Evolutionary conservation across 2,329 filamentous ascomycete species (phyloP).

Genomic region (Verticillium isaacii): DNA sequence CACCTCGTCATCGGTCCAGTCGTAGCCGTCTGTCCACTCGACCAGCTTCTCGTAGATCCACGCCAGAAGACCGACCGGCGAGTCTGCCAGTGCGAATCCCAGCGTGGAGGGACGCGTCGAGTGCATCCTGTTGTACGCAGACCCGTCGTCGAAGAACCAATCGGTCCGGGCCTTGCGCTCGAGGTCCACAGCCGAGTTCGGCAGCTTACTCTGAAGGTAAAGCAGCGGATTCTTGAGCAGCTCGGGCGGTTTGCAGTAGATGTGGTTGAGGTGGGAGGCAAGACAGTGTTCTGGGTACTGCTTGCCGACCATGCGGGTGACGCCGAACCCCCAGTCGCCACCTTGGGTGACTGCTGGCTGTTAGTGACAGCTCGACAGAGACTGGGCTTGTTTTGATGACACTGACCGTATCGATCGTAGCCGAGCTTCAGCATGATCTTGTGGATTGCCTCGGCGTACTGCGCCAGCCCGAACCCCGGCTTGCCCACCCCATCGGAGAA

Average conservation of each 20-base stretch:
- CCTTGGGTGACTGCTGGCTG: slow-evolving; percentile 46
- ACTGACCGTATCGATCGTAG: slow-evolving; percentile 52
- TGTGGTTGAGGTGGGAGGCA: slow-evolving; percentile 58
- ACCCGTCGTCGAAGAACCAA: slow-evolving; percentile 55
- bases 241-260: slow-evolving; percentile 40
- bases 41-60: slow-evolving; percentile 82
- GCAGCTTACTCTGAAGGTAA: slow-evolving; percentile 50
- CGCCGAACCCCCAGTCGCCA: slow-evolving; percentile 66
- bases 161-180: slow-evolving; percentile 44
- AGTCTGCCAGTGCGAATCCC: slow-evolving; percentile 64
- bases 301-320: slow-evolving; percentile 57
- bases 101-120: slow-evolving; percentile 69
- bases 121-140: slow-evolving; percentile 56
- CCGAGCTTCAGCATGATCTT: slow-evolving; percentile 65
- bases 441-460: slow-evolving; percentile 52
- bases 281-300: slow-evolving; percentile 53
- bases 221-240: slow-evolving; percentile 49
- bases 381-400: slow-evolving; percentile 6
- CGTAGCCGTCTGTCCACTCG: slow-evolving; percentile 69
- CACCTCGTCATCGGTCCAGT: slow-evolving; percentile 73
- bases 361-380: not conserved
- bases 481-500: slow-evolving; percentile 36
- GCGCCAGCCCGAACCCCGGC: slow-evolving; percentile 23
- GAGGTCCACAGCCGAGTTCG: slow-evolving; percentile 47
- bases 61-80: slow-evolving; percentile 63